Percentiles rank a stretch among this genome's conserved stretches.
Evolutionary conservation across 1,139 yeast species (phyloP).

Genomic region (Yamadazyma triangularis): DNA sequence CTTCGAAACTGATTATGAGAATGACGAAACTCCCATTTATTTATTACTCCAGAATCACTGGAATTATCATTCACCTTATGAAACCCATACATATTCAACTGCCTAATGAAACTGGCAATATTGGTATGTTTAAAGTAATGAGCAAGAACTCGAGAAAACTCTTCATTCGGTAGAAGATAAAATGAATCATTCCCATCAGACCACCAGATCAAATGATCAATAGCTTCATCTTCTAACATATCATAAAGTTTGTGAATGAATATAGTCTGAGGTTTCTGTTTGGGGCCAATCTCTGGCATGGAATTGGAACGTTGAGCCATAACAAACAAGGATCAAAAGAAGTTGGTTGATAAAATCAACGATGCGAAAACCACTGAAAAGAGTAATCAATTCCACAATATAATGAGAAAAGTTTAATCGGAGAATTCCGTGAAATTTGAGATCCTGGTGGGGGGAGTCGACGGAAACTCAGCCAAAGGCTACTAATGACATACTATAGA

Average conservation of each 20-base stretch:
- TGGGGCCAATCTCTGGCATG: constrained; percentile 8
- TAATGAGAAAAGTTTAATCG: too few relatives aligned
- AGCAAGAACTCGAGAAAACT: constrained; percentile 57
- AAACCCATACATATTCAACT: constrained; percentile 75
- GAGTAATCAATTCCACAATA: too few relatives aligned
- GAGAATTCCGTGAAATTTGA: too few relatives aligned
- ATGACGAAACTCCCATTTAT: constrained; percentile 68
- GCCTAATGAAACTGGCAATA: constrained; percentile 76
- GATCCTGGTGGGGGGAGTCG: too few relatives aligned
- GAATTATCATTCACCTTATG: constrained; percentile 54
- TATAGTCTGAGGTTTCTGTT: constrained; percentile 44
- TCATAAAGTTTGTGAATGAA: constrained; percentile 62
- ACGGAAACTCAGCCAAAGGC: too few relatives aligned
- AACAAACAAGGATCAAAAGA: background rate
- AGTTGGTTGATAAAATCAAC: too few relatives aligned
- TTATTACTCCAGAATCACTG: constrained; percentile 6
- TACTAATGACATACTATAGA: too few relatives aligned
- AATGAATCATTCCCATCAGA: constrained; percentile 33
- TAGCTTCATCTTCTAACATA: constrained; percentile 53
- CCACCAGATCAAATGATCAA: constrained; percentile 49
- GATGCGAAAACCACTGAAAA: too few relatives aligned
- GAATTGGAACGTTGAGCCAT: constrained; percentile 13
- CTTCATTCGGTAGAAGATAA: constrained; percentile 47
- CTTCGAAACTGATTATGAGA: constrained; percentile 59
- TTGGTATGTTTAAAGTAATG: constrained; percentile 74